Percentiles rank a stretch among this genome's conserved stretches.
These are phyloP conservation scores for Lentinula lateritia DNA, from an alignment of 768 basidiomycete species.

Conservation along the genomic window DNA sequence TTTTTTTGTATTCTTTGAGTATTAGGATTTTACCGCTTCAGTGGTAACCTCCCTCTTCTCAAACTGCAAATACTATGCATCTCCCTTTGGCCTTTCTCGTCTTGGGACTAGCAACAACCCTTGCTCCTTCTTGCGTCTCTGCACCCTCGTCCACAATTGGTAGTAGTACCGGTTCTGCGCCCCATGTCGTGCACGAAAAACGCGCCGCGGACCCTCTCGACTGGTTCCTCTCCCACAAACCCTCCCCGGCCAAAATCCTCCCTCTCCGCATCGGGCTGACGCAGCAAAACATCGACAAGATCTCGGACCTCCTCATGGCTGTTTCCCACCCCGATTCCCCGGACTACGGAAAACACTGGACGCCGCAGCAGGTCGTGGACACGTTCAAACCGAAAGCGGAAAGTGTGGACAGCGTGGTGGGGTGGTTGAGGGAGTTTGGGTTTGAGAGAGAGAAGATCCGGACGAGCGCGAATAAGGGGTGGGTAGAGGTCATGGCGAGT, in stretches of 20 bases:
- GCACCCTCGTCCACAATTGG: constrained; percentile 8
- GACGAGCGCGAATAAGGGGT: constrained; percentile 25
- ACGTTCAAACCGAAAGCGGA: constrained; percentile 34
- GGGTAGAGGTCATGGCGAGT: constrained; percentile 35
- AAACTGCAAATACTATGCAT: background rate
- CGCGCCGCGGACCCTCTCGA: constrained; percentile 25
- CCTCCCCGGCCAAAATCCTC: constrained; percentile 24
- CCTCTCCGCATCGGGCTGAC: constrained; percentile 41
- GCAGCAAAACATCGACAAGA: constrained; percentile 33
- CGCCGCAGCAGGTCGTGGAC: constrained; percentile 29
- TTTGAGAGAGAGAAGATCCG: constrained; percentile 27
- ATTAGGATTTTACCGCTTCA: background rate
- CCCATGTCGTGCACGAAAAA: constrained; percentile 31
- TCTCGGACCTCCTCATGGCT: constrained; percentile 35
- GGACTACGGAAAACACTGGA: constrained; percentile 43
- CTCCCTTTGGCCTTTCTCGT: background rate
- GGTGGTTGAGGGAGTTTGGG: constrained; percentile 34
- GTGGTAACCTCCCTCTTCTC: no score
- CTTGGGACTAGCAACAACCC: background rate
- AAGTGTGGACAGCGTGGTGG: constrained; percentile 29
- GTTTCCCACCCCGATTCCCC: constrained; percentile 39
- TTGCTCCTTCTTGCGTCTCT: background rate
- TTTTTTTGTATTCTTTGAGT: background rate
- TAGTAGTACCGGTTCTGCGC: no score
- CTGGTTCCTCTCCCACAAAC: constrained; percentile 25